Evolutionary conservation across 345 rosid species (phyloP).

Genomic region (Xanthoceras sorbifolium): DNA sequence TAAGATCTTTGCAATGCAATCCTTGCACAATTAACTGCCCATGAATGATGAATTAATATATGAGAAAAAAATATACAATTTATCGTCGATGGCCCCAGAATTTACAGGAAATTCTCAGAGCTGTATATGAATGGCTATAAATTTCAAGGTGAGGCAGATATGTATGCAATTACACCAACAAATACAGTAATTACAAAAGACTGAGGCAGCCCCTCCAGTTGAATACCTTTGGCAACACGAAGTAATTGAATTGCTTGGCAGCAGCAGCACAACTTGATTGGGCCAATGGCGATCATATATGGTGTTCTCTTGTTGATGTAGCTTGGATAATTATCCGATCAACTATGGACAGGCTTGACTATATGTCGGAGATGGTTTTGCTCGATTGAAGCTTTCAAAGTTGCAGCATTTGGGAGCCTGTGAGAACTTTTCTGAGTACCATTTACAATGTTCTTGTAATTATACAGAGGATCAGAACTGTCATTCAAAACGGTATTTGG

Average conservation of each 20-base stretch:
- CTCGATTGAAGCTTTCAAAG: not conserved
- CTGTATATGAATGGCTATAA: not conserved
- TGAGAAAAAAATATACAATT: too few species aligned
- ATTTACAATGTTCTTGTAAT: not conserved
- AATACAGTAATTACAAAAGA: not conserved
- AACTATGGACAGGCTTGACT: not conserved
- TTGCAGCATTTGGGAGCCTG: not conserved
- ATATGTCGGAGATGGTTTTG: not conserved
- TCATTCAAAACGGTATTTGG: too few species aligned
- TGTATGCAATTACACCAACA: slow-evolving; percentile 8
- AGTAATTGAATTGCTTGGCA: not conserved
- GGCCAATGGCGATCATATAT: not conserved
- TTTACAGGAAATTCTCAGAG: not conserved
- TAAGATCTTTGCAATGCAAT: too few species aligned
- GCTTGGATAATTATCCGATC: not conserved
- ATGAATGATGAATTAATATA: too few species aligned
- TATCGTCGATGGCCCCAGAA: not conserved
- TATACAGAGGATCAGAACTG: too few species aligned
- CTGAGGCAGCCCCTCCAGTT: not conserved
- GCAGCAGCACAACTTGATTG: not conserved
- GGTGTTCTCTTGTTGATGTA: not conserved
- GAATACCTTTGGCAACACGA: not conserved
- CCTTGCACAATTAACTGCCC: too few species aligned
- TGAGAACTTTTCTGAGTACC: not conserved
- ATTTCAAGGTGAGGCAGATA: not conserved